These are phyloP conservation scores for Themeda triandra DNA, from an alignment of 176 grass and related monocot species.

Conservation along the genomic window DNA sequence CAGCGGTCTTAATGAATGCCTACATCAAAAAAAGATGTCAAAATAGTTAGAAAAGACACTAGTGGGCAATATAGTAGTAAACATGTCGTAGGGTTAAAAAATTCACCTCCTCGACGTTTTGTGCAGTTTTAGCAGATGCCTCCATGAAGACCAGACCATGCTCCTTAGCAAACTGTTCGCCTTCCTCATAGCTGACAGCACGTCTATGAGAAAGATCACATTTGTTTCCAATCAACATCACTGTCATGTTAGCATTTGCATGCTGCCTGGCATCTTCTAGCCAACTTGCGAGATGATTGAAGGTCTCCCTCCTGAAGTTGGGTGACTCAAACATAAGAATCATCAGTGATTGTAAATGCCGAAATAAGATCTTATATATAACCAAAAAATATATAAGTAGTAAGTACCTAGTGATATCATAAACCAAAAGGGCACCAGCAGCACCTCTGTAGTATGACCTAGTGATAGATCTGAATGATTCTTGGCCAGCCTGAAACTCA, in stretches of 20 bases:
- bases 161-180: constrained; percentile 76
- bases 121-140: constrained; percentile 41
- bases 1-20: constrained; percentile 73
- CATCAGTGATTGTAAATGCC: background rate
- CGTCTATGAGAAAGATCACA: constrained; percentile 76
- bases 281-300: constrained; percentile 83
- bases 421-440: constrained; percentile 81
- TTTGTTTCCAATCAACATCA: constrained; percentile 81
- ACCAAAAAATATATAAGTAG: background rate
- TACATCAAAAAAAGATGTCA: constrained; percentile 20
- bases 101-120: too few relatives aligned
- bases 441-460: constrained; percentile 89
- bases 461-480: constrained; percentile 86
- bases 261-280: constrained; percentile 80
- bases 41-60: background rate
- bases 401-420: constrained; percentile 72
- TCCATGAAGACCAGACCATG: constrained; percentile 78
- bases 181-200: constrained; percentile 74
- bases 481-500: constrained; percentile 61
- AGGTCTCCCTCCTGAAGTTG: constrained; percentile 69
- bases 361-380: background rate
- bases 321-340: background rate
- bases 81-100: background rate
- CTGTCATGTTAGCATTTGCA: constrained; percentile 76
- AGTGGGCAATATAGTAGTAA: background rate